phyloP scores from a whole-genome alignment of 208 protist species.

The Crithidia expoeki region DNA sequence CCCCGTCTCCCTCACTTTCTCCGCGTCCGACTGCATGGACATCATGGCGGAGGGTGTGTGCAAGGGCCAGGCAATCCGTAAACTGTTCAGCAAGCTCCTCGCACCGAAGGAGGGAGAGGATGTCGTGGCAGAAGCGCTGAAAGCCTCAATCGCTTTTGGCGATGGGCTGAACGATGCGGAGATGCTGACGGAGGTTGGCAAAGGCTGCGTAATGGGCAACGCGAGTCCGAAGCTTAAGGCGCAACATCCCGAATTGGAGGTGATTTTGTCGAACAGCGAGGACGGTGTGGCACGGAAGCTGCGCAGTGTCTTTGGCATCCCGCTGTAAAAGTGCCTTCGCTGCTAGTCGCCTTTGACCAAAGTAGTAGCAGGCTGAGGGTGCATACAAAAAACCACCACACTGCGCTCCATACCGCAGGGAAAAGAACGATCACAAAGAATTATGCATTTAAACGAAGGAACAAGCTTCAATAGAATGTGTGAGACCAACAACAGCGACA shows the following conservation, averaged over 20 bases:
- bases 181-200: conserved; percentile 47
- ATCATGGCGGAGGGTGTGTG: conserved; percentile 39
- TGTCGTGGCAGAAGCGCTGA: conserved; percentile 23
- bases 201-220: conserved; percentile 66
- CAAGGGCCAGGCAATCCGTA: conserved; percentile 37
- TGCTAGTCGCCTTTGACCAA: too few relatives aligned
- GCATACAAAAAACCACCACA: too few relatives aligned
- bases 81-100: conserved; percentile 30
- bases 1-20: conserved; percentile 37
- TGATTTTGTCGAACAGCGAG: conserved; percentile 44
- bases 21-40: conserved; percentile 44
- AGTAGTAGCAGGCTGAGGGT: too few relatives aligned
- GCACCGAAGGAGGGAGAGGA: conserved; percentile 11
- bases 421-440: too few relatives aligned
- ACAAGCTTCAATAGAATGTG: too few relatives aligned
- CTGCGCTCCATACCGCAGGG: too few relatives aligned
- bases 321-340: not conserved
- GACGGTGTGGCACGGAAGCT: conserved; percentile 61
- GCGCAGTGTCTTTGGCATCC: conserved; percentile 38
- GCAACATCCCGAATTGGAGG: conserved; percentile 43
- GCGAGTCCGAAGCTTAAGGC: conserved; percentile 42
- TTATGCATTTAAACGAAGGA: too few relatives aligned
- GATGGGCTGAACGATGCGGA: conserved; percentile 63
- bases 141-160: conserved; percentile 58
- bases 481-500: too few relatives aligned